phyloP scores from a whole-genome alignment of 352 stramenopile species.

The Aphanomyces euteiches region DNA sequence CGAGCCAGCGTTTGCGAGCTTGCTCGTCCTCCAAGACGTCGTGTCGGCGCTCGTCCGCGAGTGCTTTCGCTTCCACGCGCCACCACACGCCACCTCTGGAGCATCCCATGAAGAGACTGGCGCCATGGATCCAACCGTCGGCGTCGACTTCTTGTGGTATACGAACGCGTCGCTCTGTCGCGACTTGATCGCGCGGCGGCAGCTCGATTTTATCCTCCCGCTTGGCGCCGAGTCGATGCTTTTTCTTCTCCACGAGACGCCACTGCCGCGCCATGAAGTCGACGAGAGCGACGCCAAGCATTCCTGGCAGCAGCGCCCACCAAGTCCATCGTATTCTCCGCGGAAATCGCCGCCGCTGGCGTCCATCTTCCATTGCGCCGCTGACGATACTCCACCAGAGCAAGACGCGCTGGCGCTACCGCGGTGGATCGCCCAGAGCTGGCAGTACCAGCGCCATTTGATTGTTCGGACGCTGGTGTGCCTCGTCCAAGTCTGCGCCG shows the following conservation, averaged over 20 bases:
- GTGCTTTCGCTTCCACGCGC: neutral
- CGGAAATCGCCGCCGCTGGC: neutral
- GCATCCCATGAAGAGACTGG: neutral
- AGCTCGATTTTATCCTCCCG: conserved; percentile 21
- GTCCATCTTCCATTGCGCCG: neutral
- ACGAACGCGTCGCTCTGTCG: neutral
- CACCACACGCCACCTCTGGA: neutral
- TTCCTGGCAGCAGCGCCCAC: neutral
- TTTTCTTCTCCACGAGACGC: neutral
- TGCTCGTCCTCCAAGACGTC: conserved; percentile 16
- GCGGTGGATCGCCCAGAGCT: neutral
- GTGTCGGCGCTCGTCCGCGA: conserved; percentile 13
- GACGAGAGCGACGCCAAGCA: conserved; percentile 16
- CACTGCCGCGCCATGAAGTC: conserved; percentile 17
- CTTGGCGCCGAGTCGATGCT: conserved; percentile 20
- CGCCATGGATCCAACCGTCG: neutral
- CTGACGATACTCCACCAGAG: neutral
- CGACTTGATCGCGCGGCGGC: neutral
- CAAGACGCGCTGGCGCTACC: neutral
- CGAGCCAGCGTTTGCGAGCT: neutral
- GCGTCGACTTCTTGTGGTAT: conserved; percentile 17
- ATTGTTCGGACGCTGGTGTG: conserved; percentile 5
- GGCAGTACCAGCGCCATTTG: conserved; percentile 13
- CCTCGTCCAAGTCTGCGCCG: neutral
- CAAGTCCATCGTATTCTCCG: neutral